phyloP scores from a whole-genome alignment of 768 basidiomycete species.

The Pluteus cervinus region DNA sequence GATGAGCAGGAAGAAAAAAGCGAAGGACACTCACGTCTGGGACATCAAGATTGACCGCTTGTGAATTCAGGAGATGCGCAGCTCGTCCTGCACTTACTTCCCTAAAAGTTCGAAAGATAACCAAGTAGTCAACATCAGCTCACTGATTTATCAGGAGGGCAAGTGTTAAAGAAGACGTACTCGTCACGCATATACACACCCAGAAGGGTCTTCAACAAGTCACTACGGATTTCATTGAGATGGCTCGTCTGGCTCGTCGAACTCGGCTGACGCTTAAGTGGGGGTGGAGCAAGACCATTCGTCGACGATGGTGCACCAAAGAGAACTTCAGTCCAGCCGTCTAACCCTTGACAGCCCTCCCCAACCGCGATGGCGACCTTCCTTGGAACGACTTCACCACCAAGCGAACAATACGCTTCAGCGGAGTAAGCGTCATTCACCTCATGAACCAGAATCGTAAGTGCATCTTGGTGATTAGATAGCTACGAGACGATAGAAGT shows the following conservation, averaged over 20 bases:
- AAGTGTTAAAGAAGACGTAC: slow-evolving; percentile 34
- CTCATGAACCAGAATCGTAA: slow-evolving; percentile 61
- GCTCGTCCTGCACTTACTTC: slow-evolving; percentile 51
- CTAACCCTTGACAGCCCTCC: slow-evolving; percentile 40
- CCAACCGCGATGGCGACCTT: slow-evolving; percentile 49
- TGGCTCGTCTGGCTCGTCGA: too few relatives aligned
- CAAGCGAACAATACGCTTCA: slow-evolving; percentile 80
- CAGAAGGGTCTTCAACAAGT: slow-evolving; percentile 63
- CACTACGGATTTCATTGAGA: too few relatives aligned
- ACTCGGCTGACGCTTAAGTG: too few relatives aligned
- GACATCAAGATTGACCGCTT: slow-evolving; percentile 72
- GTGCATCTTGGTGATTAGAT: slow-evolving; percentile 54
- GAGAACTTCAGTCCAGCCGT: slow-evolving; percentile 46
- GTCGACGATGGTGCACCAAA: slow-evolving; percentile 24
- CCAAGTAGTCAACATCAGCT: not conserved
- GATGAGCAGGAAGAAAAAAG: slow-evolving; percentile 3
- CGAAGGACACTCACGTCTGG: slow-evolving; percentile 51
- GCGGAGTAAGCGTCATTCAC: slow-evolving; percentile 73
- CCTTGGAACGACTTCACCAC: slow-evolving; percentile 66
- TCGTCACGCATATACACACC: slow-evolving; percentile 79
- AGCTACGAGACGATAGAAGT: slow-evolving; percentile 22
- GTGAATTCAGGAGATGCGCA: slow-evolving; percentile 68
- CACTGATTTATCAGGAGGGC: slow-evolving; percentile 1
- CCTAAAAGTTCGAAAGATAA: slow-evolving; percentile 26
- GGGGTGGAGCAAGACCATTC: too few relatives aligned